Evolutionary conservation across 768 basidiomycete genomes (phyloP).

Genomic region (Boletus pseudopeckii): DNA sequence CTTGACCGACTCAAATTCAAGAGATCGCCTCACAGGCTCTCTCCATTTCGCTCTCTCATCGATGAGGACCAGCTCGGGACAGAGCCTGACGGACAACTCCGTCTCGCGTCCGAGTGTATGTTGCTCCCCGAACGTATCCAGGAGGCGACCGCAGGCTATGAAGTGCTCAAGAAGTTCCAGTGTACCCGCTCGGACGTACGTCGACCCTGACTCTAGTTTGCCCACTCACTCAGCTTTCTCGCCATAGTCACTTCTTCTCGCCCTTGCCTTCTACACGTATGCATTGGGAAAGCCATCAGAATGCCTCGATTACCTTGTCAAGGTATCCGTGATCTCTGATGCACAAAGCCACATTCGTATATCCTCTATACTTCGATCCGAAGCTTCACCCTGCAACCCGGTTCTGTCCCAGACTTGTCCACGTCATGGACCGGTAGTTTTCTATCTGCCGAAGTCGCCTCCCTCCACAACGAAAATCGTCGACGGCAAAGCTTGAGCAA

Average conservation of each 20-base stretch:
- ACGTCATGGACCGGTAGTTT: slow-evolving; percentile 52
- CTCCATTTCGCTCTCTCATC: slow-evolving; percentile 46
- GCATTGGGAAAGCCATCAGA: slow-evolving; percentile 63
- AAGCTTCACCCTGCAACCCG: slow-evolving; percentile 36
- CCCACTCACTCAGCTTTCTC: slow-evolving; percentile 5
- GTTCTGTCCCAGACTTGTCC: slow-evolving; percentile 36
- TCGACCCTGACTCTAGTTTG: slow-evolving; percentile 12
- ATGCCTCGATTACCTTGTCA: slow-evolving; percentile 57
- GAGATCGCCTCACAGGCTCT: slow-evolving; percentile 65
- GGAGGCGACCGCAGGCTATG: slow-evolving; percentile 56
- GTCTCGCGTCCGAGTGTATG: slow-evolving; percentile 55
- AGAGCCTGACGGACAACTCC: slow-evolving; percentile 33
- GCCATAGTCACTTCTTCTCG: slow-evolving; percentile 59
- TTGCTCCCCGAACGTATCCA: slow-evolving; percentile 52
- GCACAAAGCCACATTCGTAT: slow-evolving; percentile 51
- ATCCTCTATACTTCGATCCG: slow-evolving; percentile 42
- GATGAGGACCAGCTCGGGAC: slow-evolving; percentile 58
- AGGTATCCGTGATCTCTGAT: slow-evolving; percentile 53
- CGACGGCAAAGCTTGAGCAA: slow-evolving; percentile 70
- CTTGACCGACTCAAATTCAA: too few relatives aligned
- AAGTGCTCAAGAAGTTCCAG: slow-evolving; percentile 48
- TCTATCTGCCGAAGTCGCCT: slow-evolving; percentile 39
- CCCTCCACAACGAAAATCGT: slow-evolving; percentile 50
- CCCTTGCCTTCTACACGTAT: slow-evolving; percentile 77
- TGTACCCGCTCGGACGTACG: slow-evolving; percentile 57